A percentile compares a stretch with the other conserved stretches of the same genome.
Evolutionary conservation across 2,329 filamentous ascomycete genomes (phyloP).

Genomic region (Colletotrichum zoysiae): DNA sequence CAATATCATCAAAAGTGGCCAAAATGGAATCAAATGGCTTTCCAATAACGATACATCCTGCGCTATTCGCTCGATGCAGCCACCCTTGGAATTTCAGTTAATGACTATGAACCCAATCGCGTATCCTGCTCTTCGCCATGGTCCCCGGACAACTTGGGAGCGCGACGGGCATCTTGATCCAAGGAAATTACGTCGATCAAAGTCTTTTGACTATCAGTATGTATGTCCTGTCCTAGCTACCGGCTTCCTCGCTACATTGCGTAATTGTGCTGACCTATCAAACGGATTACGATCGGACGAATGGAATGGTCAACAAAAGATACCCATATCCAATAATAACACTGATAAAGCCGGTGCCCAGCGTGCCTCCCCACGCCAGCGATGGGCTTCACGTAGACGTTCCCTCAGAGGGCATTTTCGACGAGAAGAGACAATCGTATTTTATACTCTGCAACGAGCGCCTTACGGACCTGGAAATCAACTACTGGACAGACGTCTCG

Average conservation of each 20-base stretch:
- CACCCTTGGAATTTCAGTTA: conserved; percentile 44
- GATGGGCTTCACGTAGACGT: not conserved
- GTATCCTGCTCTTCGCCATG: conserved; percentile 41
- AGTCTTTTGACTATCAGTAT: conserved; percentile 33
- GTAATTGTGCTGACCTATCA: not conserved
- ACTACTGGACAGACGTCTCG: conserved; percentile 51
- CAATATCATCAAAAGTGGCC: conserved; percentile 41
- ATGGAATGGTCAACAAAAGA: not conserved
- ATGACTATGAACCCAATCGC: conserved; percentile 45
- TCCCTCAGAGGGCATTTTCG: too few relatives aligned
- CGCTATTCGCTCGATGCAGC: conserved; percentile 4
- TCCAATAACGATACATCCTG: not conserved
- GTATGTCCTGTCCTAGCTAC: conserved; percentile 7
- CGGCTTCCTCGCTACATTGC: not conserved
- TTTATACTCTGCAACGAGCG: conserved; percentile 47
- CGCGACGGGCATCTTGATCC: conserved; percentile 4
- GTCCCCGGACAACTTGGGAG: conserved; percentile 12
- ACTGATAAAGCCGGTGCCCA: not conserved
- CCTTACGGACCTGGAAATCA: conserved; percentile 47
- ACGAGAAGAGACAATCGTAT: conserved; percentile 19
- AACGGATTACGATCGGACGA: not conserved
- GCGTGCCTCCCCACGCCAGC: not conserved
- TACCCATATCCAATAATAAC: not conserved
- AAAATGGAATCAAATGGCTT: not conserved
- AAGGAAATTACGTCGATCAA: conserved; percentile 9